Evolutionary conservation across 192 early-diverging fungal species (phyloP), one percentile per base, ranked within the genome.

Genomic region (Thoreauomyces humboldtii): DNA sequence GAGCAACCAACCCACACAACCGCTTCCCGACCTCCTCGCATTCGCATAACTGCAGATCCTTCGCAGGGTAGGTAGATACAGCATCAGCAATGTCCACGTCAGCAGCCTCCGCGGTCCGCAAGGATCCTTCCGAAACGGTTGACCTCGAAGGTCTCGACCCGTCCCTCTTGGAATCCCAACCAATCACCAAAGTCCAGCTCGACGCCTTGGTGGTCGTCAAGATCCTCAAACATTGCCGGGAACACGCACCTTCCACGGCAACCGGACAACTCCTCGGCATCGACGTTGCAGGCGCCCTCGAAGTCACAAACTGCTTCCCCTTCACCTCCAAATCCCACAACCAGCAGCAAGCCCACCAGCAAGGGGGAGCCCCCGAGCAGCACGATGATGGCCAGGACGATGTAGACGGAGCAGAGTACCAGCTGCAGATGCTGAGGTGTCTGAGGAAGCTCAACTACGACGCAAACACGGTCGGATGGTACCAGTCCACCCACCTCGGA

Each of bases 381-480:
- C n/a, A n/a, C n/a, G 71, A 61, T 41, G 71, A 69, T 6, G 77
- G 76, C 33, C 48, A 73, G 42, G 75, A 77, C 38, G 72, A 75
- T 19, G 55, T 64, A 44, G 73, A 74, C 63, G 78, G 73, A 17
- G 73, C 81, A 6, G 87, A 92, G 60, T 97, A 99, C 77, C 92
- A 96, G 78, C 68, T 93, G 42, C 88, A 92, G 70, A 95, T 97
- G 92, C 87, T 99, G 80, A 81, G 90, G 67, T 88, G 89, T 68
- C 82, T 99, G 71, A 86, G 91, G 57, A 88, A 92, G 55, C 88
- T 97, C 59, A 96, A 98, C 74, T 91, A 89, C 44, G 97, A 99
- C 69, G 89, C 91, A 68, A 95, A 94, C 83, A 89, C 92, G 44
- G 95, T 98, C 34, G 97, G 97, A 22, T 95, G 96, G 92, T 81